Conservation (phyloP, 192 early-diverging fungal species). For the Gorgonomyces haynaldii region DNA sequence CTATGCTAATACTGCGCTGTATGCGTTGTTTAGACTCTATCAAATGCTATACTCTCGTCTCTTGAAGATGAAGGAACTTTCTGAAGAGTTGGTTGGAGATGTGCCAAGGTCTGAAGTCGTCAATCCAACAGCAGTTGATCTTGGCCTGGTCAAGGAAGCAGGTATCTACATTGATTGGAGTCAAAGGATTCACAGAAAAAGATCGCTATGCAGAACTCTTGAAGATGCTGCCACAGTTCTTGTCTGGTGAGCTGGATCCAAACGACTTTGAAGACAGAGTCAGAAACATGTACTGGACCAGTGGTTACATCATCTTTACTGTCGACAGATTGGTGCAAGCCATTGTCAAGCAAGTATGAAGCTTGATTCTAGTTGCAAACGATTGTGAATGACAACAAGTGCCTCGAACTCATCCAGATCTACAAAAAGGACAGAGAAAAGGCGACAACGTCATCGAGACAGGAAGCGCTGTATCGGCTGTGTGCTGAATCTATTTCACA, state of each 20-base stretch:
- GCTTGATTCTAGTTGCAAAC: slow-evolving; percentile 29
- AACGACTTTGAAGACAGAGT: slow-evolving; percentile 76
- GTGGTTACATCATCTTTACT: slow-evolving; percentile 80
- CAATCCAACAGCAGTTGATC: slow-evolving; percentile 47
- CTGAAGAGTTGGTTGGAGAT: slow-evolving; percentile 40
- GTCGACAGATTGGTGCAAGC: slow-evolving; percentile 77
- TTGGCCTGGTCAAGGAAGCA: slow-evolving; percentile 27
- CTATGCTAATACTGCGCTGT: slow-evolving; percentile 79
- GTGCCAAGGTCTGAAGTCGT: slow-evolving; percentile 38
- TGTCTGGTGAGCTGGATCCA: slow-evolving; percentile 72
- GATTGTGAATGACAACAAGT: slow-evolving; percentile 55
- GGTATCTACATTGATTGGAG: slow-evolving; percentile 9
- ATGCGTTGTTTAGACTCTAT: slow-evolving; percentile 78
- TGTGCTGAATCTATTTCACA: slow-evolving; percentile 28
- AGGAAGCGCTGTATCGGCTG: slow-evolving; percentile 41
- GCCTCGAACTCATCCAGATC: slow-evolving; percentile 35
- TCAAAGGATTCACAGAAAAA: slow-evolving; percentile 7
- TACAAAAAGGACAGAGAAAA: slow-evolving; percentile 37
- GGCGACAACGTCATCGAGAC: slow-evolving; percentile 17
- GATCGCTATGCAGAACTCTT: slow-evolving; percentile 74
- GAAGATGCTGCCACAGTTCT: slow-evolving; percentile 57
- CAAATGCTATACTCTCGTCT: slow-evolving; percentile 80
- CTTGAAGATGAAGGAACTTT: slow-evolving; percentile 63
- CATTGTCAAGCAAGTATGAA: slow-evolving; percentile 64
- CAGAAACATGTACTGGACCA: slow-evolving; percentile 77